These are phyloP conservation scores for Akanthomyces lecanii DNA, from an alignment of 2,329 filamentous ascomycete genomes.

Conservation along the genomic window DNA sequence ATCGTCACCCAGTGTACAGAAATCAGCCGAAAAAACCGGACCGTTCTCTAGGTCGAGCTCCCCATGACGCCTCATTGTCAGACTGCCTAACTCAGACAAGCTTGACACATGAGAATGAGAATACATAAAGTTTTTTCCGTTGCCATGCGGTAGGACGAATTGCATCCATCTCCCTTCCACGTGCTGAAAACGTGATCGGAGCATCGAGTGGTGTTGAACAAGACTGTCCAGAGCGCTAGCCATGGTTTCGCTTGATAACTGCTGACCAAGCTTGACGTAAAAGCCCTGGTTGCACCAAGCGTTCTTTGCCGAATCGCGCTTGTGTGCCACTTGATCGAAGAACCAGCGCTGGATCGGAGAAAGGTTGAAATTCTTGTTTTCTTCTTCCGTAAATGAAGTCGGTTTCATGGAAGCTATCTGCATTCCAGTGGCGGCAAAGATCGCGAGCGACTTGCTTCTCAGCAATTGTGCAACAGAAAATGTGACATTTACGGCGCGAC, in stretches of 20 bases:
- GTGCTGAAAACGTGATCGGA: slow-evolving; percentile 14
- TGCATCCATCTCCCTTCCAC: slow-evolving; percentile 4
- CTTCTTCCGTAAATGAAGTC: slow-evolving; percentile 3
- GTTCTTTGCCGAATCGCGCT: neutral
- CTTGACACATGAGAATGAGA: neutral
- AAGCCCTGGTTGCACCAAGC: slow-evolving; percentile 7
- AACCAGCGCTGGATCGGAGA: slow-evolving; percentile 18
- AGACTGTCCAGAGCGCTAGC: neutral
- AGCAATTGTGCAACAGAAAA: neutral
- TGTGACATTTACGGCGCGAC: neutral
- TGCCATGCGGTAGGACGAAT: neutral
- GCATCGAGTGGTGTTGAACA: slow-evolving; percentile 17
- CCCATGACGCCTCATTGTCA: neutral
- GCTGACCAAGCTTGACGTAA: slow-evolving; percentile 4
- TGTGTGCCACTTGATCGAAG: slow-evolving; percentile 11
- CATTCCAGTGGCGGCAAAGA: neutral
- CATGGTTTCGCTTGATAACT: neutral
- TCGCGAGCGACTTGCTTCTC: neutral
- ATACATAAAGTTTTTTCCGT: neutral
- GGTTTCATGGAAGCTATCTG: neutral
- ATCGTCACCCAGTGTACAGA: neutral
- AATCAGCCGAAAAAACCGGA: slow-evolving; percentile 22
- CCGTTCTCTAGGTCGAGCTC: slow-evolving; percentile 19
- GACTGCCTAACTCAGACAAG: neutral
- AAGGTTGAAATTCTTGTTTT: slow-evolving; percentile 7